Conservation (phyloP, 805 yeast species). For the Teunomyces panamensis region DNA sequence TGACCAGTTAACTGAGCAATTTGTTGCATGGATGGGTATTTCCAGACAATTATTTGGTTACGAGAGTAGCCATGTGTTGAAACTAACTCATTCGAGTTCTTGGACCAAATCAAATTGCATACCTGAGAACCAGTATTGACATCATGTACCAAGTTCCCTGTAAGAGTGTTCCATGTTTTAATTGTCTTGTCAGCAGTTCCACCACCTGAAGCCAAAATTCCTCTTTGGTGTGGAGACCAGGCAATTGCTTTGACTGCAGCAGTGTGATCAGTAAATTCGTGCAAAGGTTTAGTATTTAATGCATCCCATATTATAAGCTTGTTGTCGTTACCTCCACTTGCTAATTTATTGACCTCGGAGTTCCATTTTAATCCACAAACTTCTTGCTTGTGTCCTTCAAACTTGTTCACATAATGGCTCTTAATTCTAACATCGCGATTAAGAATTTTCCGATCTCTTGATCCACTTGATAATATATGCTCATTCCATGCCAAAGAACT, state of each 20-base stretch:
- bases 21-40: constrained; percentile 88
- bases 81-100: constrained; percentile 86
- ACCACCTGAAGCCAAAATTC: constrained; percentile 91
- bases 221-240: constrained; percentile 97
- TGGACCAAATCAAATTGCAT: constrained; percentile 91
- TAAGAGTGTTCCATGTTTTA: constrained; percentile 87
- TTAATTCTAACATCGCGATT: constrained; percentile 91
- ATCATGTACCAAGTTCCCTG: constrained; percentile 69
- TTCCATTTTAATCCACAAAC: constrained; percentile 97
- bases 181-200: constrained; percentile 92
- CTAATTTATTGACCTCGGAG: constrained; percentile 82
- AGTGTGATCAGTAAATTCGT: constrained; percentile 74
- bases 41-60: constrained; percentile 91
- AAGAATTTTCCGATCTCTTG: constrained; percentile 77
- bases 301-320: constrained; percentile 87
- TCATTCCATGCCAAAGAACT: constrained; percentile 93
- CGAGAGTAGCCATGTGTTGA: constrained; percentile 93
- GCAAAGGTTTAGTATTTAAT: constrained; percentile 60
- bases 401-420: constrained; percentile 69
- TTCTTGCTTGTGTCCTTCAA: constrained; percentile 83
- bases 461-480: constrained; percentile 83
- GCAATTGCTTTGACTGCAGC: constrained; percentile 97
- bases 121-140: constrained; percentile 97
- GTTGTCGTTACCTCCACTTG: constrained; percentile 95
- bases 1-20: constrained; percentile 93